Percentiles rank a stretch among this genome's conserved stretches.
Evolutionary conservation across 1,139 yeast genomes (phyloP).

Genomic region (Yamadazyma sp.): DNA sequence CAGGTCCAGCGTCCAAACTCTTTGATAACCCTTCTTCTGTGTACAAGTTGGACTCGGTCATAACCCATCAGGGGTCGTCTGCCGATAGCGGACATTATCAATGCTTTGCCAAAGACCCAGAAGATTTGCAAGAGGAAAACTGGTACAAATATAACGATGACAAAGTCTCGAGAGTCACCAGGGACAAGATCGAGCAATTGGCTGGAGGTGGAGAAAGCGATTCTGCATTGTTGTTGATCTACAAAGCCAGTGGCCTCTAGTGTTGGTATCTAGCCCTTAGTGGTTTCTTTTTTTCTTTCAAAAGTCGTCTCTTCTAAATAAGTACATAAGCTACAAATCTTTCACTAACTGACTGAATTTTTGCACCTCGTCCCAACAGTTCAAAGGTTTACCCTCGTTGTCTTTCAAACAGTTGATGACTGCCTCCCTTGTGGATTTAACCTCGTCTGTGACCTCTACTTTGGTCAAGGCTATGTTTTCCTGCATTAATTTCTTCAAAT

Average conservation of each 20-base stretch:
- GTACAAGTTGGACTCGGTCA: constrained; percentile 77
- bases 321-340: constrained; percentile 17
- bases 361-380: constrained; percentile 87
- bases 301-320: not conserved
- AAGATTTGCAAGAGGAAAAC: constrained; percentile 60
- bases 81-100: constrained; percentile 99
- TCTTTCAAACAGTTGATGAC: constrained; percentile 67
- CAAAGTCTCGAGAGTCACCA: constrained; percentile 73
- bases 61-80: constrained; percentile 92
- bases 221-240: constrained; percentile 84
- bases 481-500: constrained; percentile 47
- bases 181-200: constrained; percentile 76
- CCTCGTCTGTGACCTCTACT: constrained; percentile 30
- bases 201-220: constrained; percentile 99
- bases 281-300: constrained; percentile 23
- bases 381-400: constrained; percentile 73
- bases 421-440: constrained; percentile 49
- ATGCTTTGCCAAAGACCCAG: constrained; percentile 74
- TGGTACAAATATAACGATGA: constrained; percentile 98
- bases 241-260: constrained; percentile 86
- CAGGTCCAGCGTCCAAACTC: constrained; percentile 30
- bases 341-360: constrained; percentile 58
- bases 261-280: too few relatives aligned
- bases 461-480: constrained; percentile 49
- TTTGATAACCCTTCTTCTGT: constrained; percentile 88